Conservation (phyloP, 768 basidiomycete genomes). For the Termitomyces sp. region DNA sequence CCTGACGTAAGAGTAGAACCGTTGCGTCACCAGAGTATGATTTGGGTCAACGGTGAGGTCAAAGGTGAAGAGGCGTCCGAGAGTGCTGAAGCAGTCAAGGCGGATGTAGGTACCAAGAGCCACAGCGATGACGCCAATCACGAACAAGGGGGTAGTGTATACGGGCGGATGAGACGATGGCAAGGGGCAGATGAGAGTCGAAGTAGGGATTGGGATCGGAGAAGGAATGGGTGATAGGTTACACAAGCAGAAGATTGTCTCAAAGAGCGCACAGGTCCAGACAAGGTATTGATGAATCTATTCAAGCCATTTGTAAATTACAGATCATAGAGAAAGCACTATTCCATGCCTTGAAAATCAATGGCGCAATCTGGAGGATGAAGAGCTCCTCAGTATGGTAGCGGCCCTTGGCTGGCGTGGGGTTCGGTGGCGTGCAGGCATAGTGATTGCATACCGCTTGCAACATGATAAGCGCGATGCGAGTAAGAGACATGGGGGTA, state of each 20-base stretch:
- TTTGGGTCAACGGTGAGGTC: slow-evolving; percentile 40
- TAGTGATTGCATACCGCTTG: slow-evolving; percentile 40
- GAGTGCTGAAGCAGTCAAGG: slow-evolving; percentile 38
- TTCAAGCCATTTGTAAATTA: not conserved
- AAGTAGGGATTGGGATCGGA: slow-evolving; percentile 26
- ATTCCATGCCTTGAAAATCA: slow-evolving; percentile 35
- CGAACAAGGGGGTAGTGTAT: slow-evolving; percentile 25
- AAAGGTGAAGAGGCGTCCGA: slow-evolving; percentile 43
- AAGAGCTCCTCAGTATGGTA: slow-evolving; percentile 40
- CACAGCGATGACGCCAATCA: slow-evolving; percentile 30
- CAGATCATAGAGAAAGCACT: not conserved
- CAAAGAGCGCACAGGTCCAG: slow-evolving; percentile 17
- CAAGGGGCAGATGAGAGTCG: slow-evolving; percentile 23
- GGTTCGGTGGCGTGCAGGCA: slow-evolving; percentile 46
- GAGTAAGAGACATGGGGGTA: slow-evolving; percentile 31
- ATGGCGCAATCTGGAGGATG: slow-evolving; percentile 42
- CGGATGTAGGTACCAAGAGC: slow-evolving; percentile 34
- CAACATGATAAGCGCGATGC: slow-evolving; percentile 32
- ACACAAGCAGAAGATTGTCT: slow-evolving; percentile 15
- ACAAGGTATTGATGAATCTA: slow-evolving; percentile 17
- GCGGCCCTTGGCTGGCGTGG: slow-evolving; percentile 37
- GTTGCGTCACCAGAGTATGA: slow-evolving; percentile 38
- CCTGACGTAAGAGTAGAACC: slow-evolving; percentile 40
- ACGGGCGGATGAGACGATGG: slow-evolving; percentile 18
- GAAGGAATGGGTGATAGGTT: slow-evolving; percentile 14